Percentiles rank a stretch among this genome's conserved stretches.
These are phyloP conservation scores for Beta lomatogona DNA, from an alignment of 179 eudicot species.

Conservation along the genomic window DNA sequence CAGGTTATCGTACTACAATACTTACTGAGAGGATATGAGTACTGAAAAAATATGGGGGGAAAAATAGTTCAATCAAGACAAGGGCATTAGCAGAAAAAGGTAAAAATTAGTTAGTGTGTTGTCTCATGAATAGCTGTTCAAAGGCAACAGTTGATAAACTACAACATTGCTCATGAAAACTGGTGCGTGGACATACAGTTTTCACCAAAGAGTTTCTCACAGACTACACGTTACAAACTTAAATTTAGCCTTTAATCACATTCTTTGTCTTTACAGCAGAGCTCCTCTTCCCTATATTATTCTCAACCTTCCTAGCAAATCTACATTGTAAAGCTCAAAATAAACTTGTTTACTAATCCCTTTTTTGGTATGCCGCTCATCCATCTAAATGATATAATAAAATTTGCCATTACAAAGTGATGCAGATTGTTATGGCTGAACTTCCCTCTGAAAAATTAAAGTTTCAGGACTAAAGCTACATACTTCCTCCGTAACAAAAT, in stretches of 20 bases:
- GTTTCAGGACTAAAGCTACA: background rate
- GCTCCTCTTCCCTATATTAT: background rate
- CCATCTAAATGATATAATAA: background rate
- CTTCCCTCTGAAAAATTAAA: background rate
- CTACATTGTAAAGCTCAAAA: background rate
- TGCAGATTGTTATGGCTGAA: background rate
- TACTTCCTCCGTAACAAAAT: too few relatives aligned
- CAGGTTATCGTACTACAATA: background rate
- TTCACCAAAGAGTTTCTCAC: background rate
- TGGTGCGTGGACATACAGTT: background rate
- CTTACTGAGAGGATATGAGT: background rate
- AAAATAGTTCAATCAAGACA: background rate
- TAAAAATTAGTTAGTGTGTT: background rate
- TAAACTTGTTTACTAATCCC: background rate
- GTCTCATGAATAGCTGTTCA: background rate
- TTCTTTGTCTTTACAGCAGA: background rate
- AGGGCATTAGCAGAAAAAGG: background rate
- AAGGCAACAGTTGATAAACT: background rate
- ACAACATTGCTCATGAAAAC: background rate
- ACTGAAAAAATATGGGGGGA: background rate
- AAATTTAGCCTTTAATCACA: background rate
- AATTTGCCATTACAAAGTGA: constrained; percentile 1
- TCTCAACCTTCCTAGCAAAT: background rate
- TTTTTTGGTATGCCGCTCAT: background rate
- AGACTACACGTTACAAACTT: background rate